Conservation (phyloP, 2,329 filamentous ascomycete genomes). For the Aspergillus persii region DNA sequence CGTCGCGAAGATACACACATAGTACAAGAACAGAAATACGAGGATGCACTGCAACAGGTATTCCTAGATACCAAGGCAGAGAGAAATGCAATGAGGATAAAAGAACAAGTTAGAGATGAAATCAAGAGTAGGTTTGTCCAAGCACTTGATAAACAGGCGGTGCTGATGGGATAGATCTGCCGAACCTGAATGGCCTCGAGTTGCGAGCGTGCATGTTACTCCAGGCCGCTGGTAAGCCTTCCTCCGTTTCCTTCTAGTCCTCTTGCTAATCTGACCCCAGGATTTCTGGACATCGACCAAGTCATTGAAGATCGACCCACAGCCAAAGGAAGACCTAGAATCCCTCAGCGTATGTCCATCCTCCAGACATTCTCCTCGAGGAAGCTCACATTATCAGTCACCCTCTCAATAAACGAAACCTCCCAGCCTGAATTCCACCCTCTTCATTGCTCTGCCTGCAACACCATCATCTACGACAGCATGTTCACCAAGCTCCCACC, state of each 20-base stretch:
- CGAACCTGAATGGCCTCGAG: constrained; percentile 4
- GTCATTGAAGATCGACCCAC: constrained; percentile 35
- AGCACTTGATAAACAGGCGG: not conserved
- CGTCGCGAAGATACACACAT: not conserved
- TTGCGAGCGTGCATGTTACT: constrained; percentile 32
- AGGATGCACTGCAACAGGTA: not conserved
- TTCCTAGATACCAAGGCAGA: not conserved
- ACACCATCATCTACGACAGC: constrained; percentile 24
- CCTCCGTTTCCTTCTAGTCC: not conserved
- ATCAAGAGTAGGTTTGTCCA: not conserved
- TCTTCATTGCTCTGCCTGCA: constrained; percentile 16
- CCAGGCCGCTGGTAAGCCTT: constrained; percentile 23
- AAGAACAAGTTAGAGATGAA: not conserved
- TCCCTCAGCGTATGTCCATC: constrained; percentile 19
- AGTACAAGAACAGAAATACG: not conserved
- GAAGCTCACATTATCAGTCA: not conserved
- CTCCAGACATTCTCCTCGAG: not conserved
- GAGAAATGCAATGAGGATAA: not conserved
- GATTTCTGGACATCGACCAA: constrained; percentile 42
- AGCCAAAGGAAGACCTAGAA: constrained; percentile 18
- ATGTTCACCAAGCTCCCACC: constrained; percentile 18
- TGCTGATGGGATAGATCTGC: not conserved
- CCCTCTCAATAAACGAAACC: not conserved
- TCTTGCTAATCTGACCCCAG: constrained; percentile 1
- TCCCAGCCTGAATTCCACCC: constrained; percentile 3